Evolutionary conservation across 2,329 filamentous ascomycete species (phyloP).

Genomic region (Cryphonectria japonica): DNA sequence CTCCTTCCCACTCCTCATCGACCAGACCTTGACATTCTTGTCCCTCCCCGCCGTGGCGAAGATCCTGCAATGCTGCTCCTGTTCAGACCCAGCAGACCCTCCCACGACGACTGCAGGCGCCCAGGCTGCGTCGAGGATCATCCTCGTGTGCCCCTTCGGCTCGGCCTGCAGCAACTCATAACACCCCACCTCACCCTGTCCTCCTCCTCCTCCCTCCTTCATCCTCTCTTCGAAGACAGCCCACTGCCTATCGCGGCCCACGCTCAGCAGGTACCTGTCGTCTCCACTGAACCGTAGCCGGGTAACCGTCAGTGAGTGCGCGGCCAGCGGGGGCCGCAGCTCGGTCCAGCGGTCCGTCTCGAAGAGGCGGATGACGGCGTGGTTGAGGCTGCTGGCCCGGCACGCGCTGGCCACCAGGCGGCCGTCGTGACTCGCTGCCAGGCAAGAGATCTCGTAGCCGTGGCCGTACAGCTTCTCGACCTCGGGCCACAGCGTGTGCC

Average conservation of each 20-base stretch:
- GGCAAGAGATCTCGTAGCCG: slow-evolving; percentile 92
- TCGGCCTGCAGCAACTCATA: slow-evolving; percentile 65
- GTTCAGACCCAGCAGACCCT: slow-evolving; percentile 21
- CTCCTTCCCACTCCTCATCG: slow-evolving; percentile 31
- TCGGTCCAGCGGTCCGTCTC: slow-evolving; percentile 88
- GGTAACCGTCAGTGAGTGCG: slow-evolving; percentile 85
- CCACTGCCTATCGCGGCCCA: slow-evolving; percentile 92
- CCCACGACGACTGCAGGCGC: slow-evolving; percentile 53
- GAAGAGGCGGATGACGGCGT: slow-evolving; percentile 91
- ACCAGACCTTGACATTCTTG: slow-evolving; percentile 79
- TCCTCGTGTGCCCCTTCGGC: slow-evolving; percentile 84
- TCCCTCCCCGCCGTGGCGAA: slow-evolving; percentile 93
- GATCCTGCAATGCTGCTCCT: slow-evolving; percentile 39
- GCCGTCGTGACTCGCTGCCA: slow-evolving; percentile 77
- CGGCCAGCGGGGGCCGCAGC: slow-evolving; percentile 78
- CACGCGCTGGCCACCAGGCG: slow-evolving; percentile 86
- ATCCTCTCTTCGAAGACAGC: slow-evolving; percentile 71
- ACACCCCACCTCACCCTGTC: slow-evolving; percentile 45
- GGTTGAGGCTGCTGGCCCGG: slow-evolving; percentile 88
- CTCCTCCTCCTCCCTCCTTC: slow-evolving; percentile 39
- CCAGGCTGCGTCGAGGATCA: slow-evolving; percentile 92
- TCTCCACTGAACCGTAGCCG: slow-evolving; percentile 78
- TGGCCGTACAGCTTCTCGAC: slow-evolving; percentile 96
- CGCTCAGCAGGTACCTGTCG: slow-evolving; percentile 77
- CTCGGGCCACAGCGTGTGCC: slow-evolving; percentile 94